Percentiles rank a stretch among this genome's conserved stretches.
Evolutionary conservation across 2,329 filamentous ascomycete species (phyloP).

Genomic region (Botrytis aclada): DNA sequence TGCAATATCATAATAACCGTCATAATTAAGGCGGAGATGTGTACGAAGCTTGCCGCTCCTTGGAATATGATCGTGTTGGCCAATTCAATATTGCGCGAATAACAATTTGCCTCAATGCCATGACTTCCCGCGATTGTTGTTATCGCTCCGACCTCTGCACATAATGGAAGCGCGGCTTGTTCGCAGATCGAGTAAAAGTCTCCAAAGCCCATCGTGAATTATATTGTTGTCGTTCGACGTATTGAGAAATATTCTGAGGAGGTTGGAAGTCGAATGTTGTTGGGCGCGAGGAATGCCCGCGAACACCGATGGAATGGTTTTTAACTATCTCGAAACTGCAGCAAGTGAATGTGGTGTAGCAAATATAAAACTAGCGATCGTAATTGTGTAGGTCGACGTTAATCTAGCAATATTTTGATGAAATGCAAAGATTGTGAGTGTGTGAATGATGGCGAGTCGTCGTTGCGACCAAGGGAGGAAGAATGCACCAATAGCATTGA

Average conservation of each 20-base stretch:
- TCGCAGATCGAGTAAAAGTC: slow-evolving; percentile 86
- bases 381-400: slow-evolving; percentile 22
- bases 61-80: slow-evolving; percentile 99
- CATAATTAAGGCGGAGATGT: slow-evolving; percentile 88
- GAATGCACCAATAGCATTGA: slow-evolving; percentile 16
- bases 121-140: slow-evolving; percentile 63
- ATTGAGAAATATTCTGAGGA: slow-evolving; percentile 24
- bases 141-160: slow-evolving; percentile 76
- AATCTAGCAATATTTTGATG: slow-evolving; percentile 17
- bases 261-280: slow-evolving; percentile 19
- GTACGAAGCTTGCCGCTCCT: slow-evolving; percentile 84
- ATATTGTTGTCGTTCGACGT: slow-evolving; percentile 16
- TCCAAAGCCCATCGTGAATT: slow-evolving; percentile 70
- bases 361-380: slow-evolving; percentile 19
- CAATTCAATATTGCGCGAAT: slow-evolving; percentile 89
- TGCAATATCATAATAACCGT: slow-evolving; percentile 97
- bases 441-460: slow-evolving; percentile 18
- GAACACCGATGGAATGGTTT: slow-evolving; percentile 7
- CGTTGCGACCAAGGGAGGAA: slow-evolving; percentile 11
- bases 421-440: slow-evolving; percentile 17
- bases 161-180: slow-evolving; percentile 81
- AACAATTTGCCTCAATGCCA: slow-evolving; percentile 87
- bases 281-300: slow-evolving; percentile 20
- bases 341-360: slow-evolving; percentile 27
- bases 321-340: slow-evolving; percentile 16